A percentile compares a stretch with the other conserved stretches of the same genome.
Evolutionary conservation across 768 basidiomycete species (phyloP).

Genomic region (Dacryopinax spathularia): DNA sequence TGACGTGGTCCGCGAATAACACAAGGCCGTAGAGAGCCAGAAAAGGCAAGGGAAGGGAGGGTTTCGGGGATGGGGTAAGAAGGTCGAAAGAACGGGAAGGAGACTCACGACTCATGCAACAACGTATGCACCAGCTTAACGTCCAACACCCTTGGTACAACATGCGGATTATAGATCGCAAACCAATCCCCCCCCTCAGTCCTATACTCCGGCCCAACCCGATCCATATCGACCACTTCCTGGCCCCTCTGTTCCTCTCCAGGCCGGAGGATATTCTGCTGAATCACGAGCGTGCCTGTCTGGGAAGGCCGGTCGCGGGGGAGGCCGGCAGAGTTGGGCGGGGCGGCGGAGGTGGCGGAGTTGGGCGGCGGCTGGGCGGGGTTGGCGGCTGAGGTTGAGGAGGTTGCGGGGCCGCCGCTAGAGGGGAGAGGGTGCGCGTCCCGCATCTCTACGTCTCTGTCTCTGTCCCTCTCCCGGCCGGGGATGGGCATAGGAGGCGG

Average conservation of each 20-base stretch:
- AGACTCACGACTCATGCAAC: conserved; percentile 69
- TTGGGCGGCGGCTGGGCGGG: background rate
- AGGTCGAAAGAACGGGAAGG: background rate
- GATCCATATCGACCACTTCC: conserved; percentile 10
- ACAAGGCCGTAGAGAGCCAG: background rate
- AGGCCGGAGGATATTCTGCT: background rate
- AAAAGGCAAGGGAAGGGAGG: background rate
- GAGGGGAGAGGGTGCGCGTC: background rate
- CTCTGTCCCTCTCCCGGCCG: too few species aligned
- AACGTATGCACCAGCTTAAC: conserved; percentile 71
- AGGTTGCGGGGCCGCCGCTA: background rate
- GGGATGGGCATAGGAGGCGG: conserved; percentile 7
- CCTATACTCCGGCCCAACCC: conserved; percentile 19
- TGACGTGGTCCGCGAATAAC: too few species aligned
- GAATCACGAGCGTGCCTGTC: background rate
- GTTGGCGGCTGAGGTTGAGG: background rate
- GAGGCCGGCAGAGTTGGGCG: conserved; percentile 9
- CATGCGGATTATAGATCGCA: conserved; percentile 70
- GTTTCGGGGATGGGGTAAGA: background rate
- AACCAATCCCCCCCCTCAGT: conserved; percentile 78
- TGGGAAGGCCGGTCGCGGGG: conserved; percentile 8
- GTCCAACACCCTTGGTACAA: conserved; percentile 55
- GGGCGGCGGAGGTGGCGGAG: background rate
- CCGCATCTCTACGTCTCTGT: background rate
- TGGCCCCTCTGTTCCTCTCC: background rate